These are phyloP conservation scores for Coemansia sp. DNA, from an alignment of 192 early-diverging fungal genomes.

Conservation along the genomic window DNA sequence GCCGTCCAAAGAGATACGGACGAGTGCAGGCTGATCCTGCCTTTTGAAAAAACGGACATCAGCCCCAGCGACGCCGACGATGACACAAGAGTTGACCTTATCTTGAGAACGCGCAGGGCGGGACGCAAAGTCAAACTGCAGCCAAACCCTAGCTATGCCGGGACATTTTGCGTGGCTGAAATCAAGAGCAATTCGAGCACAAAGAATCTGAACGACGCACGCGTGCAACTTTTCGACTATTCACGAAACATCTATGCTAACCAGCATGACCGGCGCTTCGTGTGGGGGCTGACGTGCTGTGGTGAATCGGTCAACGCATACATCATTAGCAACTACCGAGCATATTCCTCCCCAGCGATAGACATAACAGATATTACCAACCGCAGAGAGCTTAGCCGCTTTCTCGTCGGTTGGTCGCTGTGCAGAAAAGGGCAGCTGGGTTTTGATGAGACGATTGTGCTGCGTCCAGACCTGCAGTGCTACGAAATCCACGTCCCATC, in stretches of 20 bases:
- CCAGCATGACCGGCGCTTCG: constrained; percentile 12
- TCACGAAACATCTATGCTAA: constrained; percentile 4
- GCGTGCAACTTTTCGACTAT: constrained; percentile 6
- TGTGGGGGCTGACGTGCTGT: constrained; percentile 9
- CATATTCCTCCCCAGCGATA: constrained; percentile 1
- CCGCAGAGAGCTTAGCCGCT: constrained; percentile 5
- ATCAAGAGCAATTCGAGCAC: neutral
- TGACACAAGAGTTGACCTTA: neutral
- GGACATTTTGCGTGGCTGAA: neutral
- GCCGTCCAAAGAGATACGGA: neutral
- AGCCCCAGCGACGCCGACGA: neutral
- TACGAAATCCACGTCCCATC: no score
- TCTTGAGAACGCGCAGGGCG: neutral
- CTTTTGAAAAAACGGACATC: neutral
- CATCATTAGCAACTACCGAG: constrained; percentile 9
- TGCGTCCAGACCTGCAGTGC: no score
- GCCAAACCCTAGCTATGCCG: neutral
- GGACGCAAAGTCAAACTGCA: neutral
- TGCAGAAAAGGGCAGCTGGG: constrained; percentile 8
- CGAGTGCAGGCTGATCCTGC: neutral
- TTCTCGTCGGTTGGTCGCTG: constrained; percentile 9
- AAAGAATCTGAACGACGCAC: neutral
- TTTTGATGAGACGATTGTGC: no score
- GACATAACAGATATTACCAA: neutral
- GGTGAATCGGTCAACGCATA: neutral